Evolutionary conservation across 2,329 filamentous ascomycete species (phyloP), one percentile per base, ranked within the genome.

Genomic region (Fusarium beomiforme): DNA sequence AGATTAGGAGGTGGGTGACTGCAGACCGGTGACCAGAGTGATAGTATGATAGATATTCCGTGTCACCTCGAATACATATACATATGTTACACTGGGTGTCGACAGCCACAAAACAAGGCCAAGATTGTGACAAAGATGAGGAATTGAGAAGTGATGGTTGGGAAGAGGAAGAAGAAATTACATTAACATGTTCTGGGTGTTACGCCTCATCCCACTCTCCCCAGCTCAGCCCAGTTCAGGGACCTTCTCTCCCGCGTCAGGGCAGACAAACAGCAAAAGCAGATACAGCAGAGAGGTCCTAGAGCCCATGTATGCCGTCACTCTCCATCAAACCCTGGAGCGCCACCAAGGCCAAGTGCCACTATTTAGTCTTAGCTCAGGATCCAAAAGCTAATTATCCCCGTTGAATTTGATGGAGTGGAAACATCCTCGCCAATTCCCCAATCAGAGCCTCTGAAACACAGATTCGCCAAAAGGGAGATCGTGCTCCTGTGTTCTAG

Each of bases 251-350:
- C 16, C 37, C 62, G 19, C 31, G 42, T 33, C 37, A 34, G 37
- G 36, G 34, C 34, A 43, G 33, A 21, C 41, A 43, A 21, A 43
- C 47, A 41, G 19, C 36, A 33, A 29, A 31, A 64, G 55, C 49
- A 39, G 21, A 34, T 54, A 31, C 44, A 29, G 23, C 23, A 59
- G 17, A 41, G 55, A 69, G 57, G 54, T 64, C 51, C 63, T 57
- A 41, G 55, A 50, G 58, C 68, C 69, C 49, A 37, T 33, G 37
- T 65, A 67, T 76, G 74, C 72, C 74, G 74, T 76, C 74, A 75
- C 73, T 57, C 44, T 23, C 41, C 64, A 43, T 71, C 49, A 49
- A 60, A 67, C 60, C 72, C 70, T 72, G 51, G 70, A 31, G 57
- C 65, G 56, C 64, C 60, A 70, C 67, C 46, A 37, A 46, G 57